Base-by-base conservation (phyloP, 2,329 filamentous ascomycete genomes). In the Camillea tinctor region DNA sequence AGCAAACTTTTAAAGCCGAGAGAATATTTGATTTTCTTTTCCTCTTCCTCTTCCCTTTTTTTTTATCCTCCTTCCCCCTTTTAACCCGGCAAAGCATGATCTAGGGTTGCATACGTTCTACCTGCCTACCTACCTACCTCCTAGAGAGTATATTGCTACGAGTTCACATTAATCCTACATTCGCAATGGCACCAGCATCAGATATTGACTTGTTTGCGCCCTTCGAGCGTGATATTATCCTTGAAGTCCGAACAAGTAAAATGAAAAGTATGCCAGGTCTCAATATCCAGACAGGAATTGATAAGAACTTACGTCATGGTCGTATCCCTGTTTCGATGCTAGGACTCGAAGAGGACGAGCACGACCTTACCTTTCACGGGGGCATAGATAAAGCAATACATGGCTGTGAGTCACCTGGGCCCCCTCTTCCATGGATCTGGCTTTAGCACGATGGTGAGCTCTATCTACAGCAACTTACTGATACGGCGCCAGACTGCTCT, bases 371-470 rank as follows among this genome's bases (percentile, higher is more conserved):
- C 0, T 84, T 85, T 56, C 87, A 89, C 60, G 85, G 86, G 6
- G 85, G 86, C 0, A 71, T 75, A 0, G 87, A 90, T 61, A 89
- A 89, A 71, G 87, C 87, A 0, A 76, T 90, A 9, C 81, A 87
- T 30, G 81, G 79, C 11, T 85, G 81, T 82, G 68, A 74, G 80
- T 73, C 50, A 26, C 21, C 17, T 44, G 6, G 6, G n/a, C 19
- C 24, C 50, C 26, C 53, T 36, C 55, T 23, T 55, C 23, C 52
- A 8, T 53, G 4, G 3, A 11, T 22, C 13, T 13, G 36, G 20
- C 36, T 49, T 2, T 19, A 6, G 13, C 44, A 17, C 48, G 2
- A 7, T 17, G 7, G 48, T 6, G 9, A 50, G 48, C 22, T 24
- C n/a, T 8, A 52, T 52, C 11, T 4, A 20, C 6, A 30, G 26